phyloP scores from a whole-genome alignment of 2,329 filamentous ascomycete genomes.

The Paecilomyces dactylethromorphus region DNA sequence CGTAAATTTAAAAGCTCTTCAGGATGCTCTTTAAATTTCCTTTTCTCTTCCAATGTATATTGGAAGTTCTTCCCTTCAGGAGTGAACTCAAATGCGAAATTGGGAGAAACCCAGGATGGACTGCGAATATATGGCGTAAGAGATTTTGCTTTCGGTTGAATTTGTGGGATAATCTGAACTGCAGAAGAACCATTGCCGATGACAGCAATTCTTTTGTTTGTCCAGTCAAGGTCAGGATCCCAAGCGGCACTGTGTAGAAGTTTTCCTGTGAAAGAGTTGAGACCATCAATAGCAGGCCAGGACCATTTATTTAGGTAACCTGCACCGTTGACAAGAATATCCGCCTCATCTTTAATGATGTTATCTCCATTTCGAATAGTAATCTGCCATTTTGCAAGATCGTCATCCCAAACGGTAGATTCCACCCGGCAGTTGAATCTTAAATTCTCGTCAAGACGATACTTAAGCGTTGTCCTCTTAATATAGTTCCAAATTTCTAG shows the following conservation, averaged over 20 bases:
- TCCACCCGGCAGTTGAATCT: not conserved
- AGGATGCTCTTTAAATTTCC: too few relatives aligned
- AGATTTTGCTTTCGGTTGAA: constrained; percentile 11
- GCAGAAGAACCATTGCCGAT: constrained; percentile 21
- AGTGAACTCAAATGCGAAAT: constrained; percentile 12
- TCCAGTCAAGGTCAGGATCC: constrained; percentile 14
- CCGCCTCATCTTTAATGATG: not conserved
- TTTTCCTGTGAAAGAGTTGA: constrained; percentile 3
- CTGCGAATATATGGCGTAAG: constrained; percentile 16
- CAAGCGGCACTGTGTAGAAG: constrained; percentile 4
- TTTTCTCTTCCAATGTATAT: too few relatives aligned
- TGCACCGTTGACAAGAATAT: constrained; percentile 9
- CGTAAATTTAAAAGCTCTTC: too few relatives aligned
- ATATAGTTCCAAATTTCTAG: not conserved
- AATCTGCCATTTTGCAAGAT: not conserved
- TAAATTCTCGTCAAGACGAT: not conserved
- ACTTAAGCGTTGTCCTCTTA: not conserved
- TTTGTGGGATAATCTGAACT: constrained; percentile 29
- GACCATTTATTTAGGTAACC: constrained; percentile 14
- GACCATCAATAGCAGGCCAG: constrained; percentile 9
- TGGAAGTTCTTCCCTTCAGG: too few relatives aligned
- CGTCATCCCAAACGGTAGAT: not conserved
- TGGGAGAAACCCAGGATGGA: constrained; percentile 14
- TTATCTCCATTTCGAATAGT: not conserved
- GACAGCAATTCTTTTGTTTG: constrained; percentile 15